A percentile compares a stretch with the other conserved stretches of the same genome.
Evolutionary conservation across 805 yeast genomes (phyloP).

Genomic region (Myxozyma mucilagina): DNA sequence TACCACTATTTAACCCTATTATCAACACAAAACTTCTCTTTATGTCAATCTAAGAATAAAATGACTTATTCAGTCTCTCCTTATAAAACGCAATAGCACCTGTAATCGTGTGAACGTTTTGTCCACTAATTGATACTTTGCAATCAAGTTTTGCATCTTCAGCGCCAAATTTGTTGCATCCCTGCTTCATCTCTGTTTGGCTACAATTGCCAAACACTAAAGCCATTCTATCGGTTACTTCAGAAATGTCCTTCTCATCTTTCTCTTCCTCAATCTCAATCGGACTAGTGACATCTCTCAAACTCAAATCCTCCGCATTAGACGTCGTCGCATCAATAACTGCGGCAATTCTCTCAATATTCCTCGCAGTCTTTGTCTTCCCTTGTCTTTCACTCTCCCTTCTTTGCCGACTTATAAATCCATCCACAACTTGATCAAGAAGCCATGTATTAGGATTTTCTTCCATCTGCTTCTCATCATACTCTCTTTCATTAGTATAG

Average conservation of each 20-base stretch:
- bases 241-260: too few relatives aligned
- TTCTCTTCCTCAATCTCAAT: not conserved
- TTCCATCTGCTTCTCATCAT: not conserved
- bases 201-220: too few relatives aligned
- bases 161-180: too few relatives aligned
- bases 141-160: too few relatives aligned
- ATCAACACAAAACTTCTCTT: too few relatives aligned
- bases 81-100: conserved; percentile 1
- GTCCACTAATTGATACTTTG: too few relatives aligned
- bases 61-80: not conserved
- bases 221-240: too few relatives aligned
- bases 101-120: not conserved
- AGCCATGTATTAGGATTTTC: not conserved
- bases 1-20: too few relatives aligned
- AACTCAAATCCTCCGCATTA: too few relatives aligned
- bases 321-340: too few relatives aligned
- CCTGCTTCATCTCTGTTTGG: too few relatives aligned
- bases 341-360: too few relatives aligned
- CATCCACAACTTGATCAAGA: not conserved
- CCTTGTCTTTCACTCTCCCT: not conserved
- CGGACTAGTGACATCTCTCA: not conserved
- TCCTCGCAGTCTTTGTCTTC: not conserved
- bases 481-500: not conserved
- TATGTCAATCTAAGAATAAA: not conserved
- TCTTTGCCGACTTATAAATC: not conserved